These are phyloP conservation scores for Blastobotrys muscicola DNA, from an alignment of 805 yeast species.

Conservation along the genomic window DNA sequence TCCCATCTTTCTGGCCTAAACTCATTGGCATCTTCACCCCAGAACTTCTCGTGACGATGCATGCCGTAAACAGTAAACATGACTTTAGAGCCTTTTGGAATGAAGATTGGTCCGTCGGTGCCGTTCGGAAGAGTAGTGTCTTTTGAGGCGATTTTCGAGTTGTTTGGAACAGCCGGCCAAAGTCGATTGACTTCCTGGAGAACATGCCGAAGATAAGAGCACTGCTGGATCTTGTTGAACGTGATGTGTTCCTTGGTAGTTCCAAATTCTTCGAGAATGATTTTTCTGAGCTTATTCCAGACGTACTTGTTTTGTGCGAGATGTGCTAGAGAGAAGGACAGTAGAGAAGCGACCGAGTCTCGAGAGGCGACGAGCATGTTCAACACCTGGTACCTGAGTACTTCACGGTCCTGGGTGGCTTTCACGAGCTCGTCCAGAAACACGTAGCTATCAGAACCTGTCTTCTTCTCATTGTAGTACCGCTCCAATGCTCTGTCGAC, in stretches of 20 bases:
- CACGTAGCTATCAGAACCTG: slow-evolving; percentile 32
- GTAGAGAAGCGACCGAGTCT: slow-evolving; percentile 45
- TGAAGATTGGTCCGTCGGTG: slow-evolving; percentile 27
- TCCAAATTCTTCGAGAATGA: slow-evolving; percentile 30
- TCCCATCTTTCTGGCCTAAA: slow-evolving; percentile 42
- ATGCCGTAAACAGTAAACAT: slow-evolving; percentile 31
- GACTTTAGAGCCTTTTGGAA: slow-evolving; percentile 32
- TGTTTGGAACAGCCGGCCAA: slow-evolving; percentile 39
- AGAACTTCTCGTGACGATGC: slow-evolving; percentile 31
- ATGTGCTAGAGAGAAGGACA: slow-evolving; percentile 37
- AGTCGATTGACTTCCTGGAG: slow-evolving; percentile 39
- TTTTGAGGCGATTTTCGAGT: slow-evolving; percentile 34
- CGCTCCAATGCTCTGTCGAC: slow-evolving; percentile 31
- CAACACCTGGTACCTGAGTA: slow-evolving; percentile 42
- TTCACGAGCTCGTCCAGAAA: slow-evolving; percentile 41
- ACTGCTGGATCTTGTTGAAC: slow-evolving; percentile 40
- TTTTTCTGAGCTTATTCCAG: slow-evolving; percentile 29
- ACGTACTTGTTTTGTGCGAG: slow-evolving; percentile 32
- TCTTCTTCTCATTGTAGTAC: slow-evolving; percentile 12
- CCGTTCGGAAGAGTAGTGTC: slow-evolving; percentile 41
- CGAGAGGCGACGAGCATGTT: slow-evolving; percentile 46
- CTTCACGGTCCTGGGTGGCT: slow-evolving; percentile 39
- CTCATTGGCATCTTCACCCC: slow-evolving; percentile 34
- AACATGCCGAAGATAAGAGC: slow-evolving; percentile 38
- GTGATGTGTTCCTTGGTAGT: slow-evolving; percentile 22